phyloP scores from a whole-genome alignment of 208 protist species.

The Leishmania turanica region DNA sequence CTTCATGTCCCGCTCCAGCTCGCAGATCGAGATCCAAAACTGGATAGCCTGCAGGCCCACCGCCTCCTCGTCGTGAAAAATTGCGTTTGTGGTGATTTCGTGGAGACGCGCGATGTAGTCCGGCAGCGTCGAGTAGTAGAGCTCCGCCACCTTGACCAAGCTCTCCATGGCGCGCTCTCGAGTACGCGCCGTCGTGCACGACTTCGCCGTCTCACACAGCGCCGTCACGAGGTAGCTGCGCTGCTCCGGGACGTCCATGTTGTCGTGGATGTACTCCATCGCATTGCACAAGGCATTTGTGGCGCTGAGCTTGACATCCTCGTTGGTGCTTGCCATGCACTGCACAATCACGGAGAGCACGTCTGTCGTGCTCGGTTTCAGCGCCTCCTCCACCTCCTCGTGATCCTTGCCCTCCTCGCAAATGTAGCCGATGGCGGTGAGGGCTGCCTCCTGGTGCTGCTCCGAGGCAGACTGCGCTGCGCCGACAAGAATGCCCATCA shows the following conservation, averaged over 20 bases:
- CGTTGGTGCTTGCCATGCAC: conserved; percentile 84
- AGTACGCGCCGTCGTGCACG: conserved; percentile 48
- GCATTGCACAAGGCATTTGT: conserved; percentile 95
- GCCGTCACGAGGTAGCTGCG: conserved; percentile 91
- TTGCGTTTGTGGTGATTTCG: conserved; percentile 89
- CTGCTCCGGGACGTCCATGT: conserved; percentile 94
- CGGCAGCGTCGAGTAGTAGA: conserved; percentile 96
- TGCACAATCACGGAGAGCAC: conserved; percentile 93
- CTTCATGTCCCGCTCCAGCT: conserved; percentile 92
- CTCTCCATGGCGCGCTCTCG: conserved; percentile 92
- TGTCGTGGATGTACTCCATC: conserved; percentile 95
- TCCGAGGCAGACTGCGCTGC: conserved; percentile 56
- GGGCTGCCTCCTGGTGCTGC: conserved; percentile 91
- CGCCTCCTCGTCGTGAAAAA: conserved; percentile 90
- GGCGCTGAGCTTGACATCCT: conserved; percentile 87
- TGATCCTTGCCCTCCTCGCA: conserved; percentile 95
- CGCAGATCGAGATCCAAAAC: conserved; percentile 98
- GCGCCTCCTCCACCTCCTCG: conserved; percentile 62
- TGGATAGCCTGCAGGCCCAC: conserved; percentile 96
- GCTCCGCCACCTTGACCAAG: conserved; percentile 94
- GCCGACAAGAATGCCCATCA: conserved; percentile 87
- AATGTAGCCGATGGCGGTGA: conserved; percentile 96
- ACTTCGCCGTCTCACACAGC: conserved; percentile 75
- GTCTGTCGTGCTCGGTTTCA: conserved; percentile 73
- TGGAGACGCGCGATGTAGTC: conserved; percentile 92